phyloP scores from a whole-genome alignment of 805 yeast species.

The Wickerhamomyces bovis region DNA sequence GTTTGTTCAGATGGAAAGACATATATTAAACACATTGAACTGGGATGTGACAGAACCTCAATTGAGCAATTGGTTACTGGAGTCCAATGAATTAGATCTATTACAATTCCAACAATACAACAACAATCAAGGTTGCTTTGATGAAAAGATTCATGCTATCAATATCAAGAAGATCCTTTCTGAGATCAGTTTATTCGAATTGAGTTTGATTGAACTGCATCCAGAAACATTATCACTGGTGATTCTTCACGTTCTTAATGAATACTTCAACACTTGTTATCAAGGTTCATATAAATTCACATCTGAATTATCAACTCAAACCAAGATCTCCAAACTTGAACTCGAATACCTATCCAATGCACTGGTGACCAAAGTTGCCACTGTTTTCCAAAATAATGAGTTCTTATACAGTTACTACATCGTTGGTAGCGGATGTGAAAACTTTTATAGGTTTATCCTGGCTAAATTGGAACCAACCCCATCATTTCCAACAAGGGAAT shows the following conservation, averaged over 20 bases:
- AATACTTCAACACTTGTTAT: background rate
- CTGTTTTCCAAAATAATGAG: slow-evolving; percentile 2
- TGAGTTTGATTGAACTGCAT: slow-evolving; percentile 35
- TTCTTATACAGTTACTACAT: slow-evolving; percentile 4
- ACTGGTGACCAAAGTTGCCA: slow-evolving; percentile 5
- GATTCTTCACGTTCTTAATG: slow-evolving; percentile 15
- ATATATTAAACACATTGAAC: slow-evolving; percentile 61
- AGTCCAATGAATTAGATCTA: slow-evolving; percentile 37
- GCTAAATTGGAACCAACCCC: slow-evolving; percentile 10
- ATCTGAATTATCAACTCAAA: slow-evolving; percentile 1
- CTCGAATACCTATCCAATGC: slow-evolving; percentile 9
- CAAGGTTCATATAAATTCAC: slow-evolving; percentile 1
- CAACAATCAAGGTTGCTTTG: slow-evolving; percentile 9
- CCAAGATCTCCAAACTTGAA: slow-evolving; percentile 2
- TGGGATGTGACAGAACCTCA: slow-evolving; percentile 72
- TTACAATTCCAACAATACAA: slow-evolving; percentile 31
- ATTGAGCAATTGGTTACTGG: slow-evolving; percentile 40
- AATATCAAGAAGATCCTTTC: slow-evolving; percentile 43
- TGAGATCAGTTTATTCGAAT: slow-evolving; percentile 43
- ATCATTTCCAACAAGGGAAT: slow-evolving; percentile 6
- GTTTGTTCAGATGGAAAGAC: slow-evolving; percentile 85
- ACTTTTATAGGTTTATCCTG: slow-evolving; percentile 1
- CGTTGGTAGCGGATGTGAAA: background rate
- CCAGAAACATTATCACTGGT: slow-evolving; percentile 24
- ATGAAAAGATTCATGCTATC: slow-evolving; percentile 32